Conservation (phyloP, 306 rosid genomes). For the Prunus campanulata region DNA sequence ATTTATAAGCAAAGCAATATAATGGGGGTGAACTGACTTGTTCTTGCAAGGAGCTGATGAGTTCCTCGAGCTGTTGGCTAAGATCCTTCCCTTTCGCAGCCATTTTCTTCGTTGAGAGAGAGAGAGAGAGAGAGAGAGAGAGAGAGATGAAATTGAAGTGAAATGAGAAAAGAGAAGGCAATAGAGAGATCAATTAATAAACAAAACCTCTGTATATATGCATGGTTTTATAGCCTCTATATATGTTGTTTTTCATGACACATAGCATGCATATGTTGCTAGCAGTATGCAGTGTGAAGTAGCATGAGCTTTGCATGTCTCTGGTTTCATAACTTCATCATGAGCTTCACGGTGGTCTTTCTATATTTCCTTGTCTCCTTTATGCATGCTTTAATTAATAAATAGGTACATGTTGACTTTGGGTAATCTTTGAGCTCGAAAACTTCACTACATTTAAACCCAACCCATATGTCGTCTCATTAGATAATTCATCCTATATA, state of each 20-base stretch:
- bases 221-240: neutral
- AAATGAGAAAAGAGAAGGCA: neutral
- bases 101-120: conserved; percentile 1
- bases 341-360: neutral
- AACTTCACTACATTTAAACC: no score
- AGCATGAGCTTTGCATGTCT: neutral
- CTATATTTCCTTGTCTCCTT: no score
- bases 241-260: neutral
- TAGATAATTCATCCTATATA: no score
- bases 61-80: conserved; percentile 1
- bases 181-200: no score
- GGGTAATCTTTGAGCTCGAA: no score
- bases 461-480: no score
- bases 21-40: neutral
- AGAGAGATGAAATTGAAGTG: neutral
- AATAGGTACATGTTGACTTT: no score
- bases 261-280: no score
- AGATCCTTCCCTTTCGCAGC: neutral
- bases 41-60: conserved; percentile 3
- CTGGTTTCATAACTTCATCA: neutral
- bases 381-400: no score
- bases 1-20: no score
- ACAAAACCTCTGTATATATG: no score
- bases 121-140: no score
- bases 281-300: neutral